phyloP scores from a whole-genome alignment of 208 protist species.

The Angomonas deanei region DNA sequence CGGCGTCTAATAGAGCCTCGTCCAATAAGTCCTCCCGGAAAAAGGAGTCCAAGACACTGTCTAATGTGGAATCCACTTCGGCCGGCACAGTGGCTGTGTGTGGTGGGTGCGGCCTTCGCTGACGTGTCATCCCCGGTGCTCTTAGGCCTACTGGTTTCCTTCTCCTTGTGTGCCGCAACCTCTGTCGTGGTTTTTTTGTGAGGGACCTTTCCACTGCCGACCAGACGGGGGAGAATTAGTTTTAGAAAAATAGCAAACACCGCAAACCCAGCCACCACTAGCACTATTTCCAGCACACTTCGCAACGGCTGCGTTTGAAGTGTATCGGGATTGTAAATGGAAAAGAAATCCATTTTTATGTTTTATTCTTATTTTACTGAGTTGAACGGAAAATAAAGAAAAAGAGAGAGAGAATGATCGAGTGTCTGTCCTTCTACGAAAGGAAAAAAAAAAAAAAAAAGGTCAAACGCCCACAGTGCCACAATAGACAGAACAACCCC shows the following conservation, averaged over 20 bases:
- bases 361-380: not conserved
- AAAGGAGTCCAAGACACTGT: not conserved
- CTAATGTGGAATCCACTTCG: not conserved
- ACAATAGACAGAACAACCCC: too few relatives aligned
- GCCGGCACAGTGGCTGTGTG: not conserved
- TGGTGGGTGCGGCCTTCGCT: not conserved
- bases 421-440: not conserved
- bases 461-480: too few relatives aligned
- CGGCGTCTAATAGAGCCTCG: not conserved
- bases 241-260: not conserved
- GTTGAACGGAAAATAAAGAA: not conserved
- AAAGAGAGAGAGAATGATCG: not conserved
- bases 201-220: too few relatives aligned
- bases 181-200: too few relatives aligned
- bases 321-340: not conserved
- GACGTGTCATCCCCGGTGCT: too few relatives aligned
- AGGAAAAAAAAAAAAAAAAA: conserved; percentile 8
- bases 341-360: not conserved
- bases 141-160: too few relatives aligned
- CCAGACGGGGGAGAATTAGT: too few relatives aligned
- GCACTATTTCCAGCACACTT: not conserved
- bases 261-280: not conserved
- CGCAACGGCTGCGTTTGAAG: not conserved
- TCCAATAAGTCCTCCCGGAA: not conserved
- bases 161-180: too few relatives aligned